Evolutionary conservation across 352 stramenopile species (phyloP), one percentile per base, ranked within the genome.

Genomic region (Peronospora farinosa): DNA sequence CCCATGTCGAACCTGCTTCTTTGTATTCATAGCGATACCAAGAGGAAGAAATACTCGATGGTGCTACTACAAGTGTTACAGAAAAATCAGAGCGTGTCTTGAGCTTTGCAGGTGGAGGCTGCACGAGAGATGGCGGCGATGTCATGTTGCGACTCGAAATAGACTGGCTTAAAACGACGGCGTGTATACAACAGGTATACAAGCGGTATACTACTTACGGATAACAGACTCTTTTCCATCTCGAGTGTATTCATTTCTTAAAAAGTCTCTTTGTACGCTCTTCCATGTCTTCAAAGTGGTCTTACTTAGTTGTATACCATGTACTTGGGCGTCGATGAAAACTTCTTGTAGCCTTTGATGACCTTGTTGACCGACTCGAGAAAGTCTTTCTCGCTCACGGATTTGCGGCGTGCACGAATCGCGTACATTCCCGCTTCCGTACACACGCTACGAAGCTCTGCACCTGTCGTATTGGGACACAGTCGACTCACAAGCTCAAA

Each of bases 261-360:
- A 27, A 27, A 4, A 2, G 3, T 27, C 23, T 27, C 23, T 27
- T 4, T 27, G 19, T 21, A n/a, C 3, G 19, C 19, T 21, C 19
- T 21, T 21, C 19, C 19, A 21, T n/a, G 19, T 21, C 19, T 21
- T 21, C n/a, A 21, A 21, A 21, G 19, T 47, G 48, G 46, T 47
- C 63, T 32, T 95, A 98, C 63, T 32, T 95, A 98, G 64, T 98
- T 98, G 78, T 98, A 98, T 45, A 98, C 92, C 90, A 98, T 98
- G 84, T 98, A 98, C 81, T 99, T 99, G 25, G 97, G 96, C 60
- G 97, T 99, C 31, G 96, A 97, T 59, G 86, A 98, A 84, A 99
- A 99, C 85, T 99, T 99, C 67, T 99, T 97, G 87, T 99, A 99
- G 54, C 96, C 96, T 83, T 99, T 99, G 68, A 99, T 98, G 51